phyloP scores from a whole-genome alignment of 768 basidiomycete species.

The Kwoniella sp. region DNA sequence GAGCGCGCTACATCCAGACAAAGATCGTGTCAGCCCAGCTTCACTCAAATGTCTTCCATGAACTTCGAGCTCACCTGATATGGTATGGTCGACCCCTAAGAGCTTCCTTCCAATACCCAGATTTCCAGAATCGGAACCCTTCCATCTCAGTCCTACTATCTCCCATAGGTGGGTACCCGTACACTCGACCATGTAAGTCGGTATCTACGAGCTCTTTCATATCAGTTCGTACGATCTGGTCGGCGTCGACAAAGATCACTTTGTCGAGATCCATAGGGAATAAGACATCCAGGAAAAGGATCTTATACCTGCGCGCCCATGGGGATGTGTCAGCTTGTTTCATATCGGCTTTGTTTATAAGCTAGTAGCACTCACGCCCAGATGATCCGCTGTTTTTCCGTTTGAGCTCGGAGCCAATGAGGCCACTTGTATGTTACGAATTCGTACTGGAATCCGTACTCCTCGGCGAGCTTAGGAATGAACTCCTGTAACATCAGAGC shows the following conservation, averaged over 20 bases:
- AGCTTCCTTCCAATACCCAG: slow-evolving; percentile 77
- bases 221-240: slow-evolving; percentile 86
- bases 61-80: slow-evolving; percentile 68
- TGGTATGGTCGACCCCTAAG: slow-evolving; percentile 84
- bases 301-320: slow-evolving; percentile 69
- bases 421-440: slow-evolving; percentile 99
- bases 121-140: slow-evolving; percentile 98
- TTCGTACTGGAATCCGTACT: slow-evolving; percentile 93
- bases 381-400: slow-evolving; percentile 96
- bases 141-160: slow-evolving; percentile 93
- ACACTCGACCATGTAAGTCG: slow-evolving; percentile 88
- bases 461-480: slow-evolving; percentile 85
- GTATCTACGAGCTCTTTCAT: slow-evolving; percentile 90
- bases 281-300: slow-evolving; percentile 95
- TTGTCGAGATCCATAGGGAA: slow-evolving; percentile 99
- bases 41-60: too few relatives aligned
- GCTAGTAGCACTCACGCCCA: slow-evolving; percentile 79
- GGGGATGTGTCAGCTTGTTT: slow-evolving; percentile 1
- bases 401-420: slow-evolving; percentile 93
- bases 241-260: slow-evolving; percentile 96
- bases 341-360: too few relatives aligned
- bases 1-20: slow-evolving; percentile 66
- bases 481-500: slow-evolving; percentile 71
- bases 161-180: slow-evolving; percentile 97
- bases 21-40: too few relatives aligned